Base-by-base conservation (phyloP, 192 early-diverging fungal species). In the Backusella morwellensis region DNA sequence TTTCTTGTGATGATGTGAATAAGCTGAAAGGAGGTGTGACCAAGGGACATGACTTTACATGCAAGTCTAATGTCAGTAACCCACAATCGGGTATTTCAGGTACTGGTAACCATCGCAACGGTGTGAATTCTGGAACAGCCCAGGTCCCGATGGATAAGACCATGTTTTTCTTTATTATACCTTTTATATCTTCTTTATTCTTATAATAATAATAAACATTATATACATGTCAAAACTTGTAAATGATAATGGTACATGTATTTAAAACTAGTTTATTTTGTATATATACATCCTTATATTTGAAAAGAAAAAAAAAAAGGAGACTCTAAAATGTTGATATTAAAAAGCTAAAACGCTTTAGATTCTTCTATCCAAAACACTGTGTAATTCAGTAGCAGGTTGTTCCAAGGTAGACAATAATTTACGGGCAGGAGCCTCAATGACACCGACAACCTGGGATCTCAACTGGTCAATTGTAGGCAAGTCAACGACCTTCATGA, bases 401-500 rank as follows among this genome's bases (percentile, higher is more conserved):
- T 77, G 74, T 71, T 78, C 69, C 68, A 82, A 68, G n/a, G 67
- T 68, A 42, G 82, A 76, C 23, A 85, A 75, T 35, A 89, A 66
- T 54, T 80, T 81, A 68, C 84, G 76, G 50, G 82, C 84, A 32
- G 83, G 81, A 34, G 83, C 81, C 70, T 82, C 81, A 74, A 89
- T 66, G n/a, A 85, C 47, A 72, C 87, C 87, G 4, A 84, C 66
- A 0, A 88, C 71, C 66, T 90, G 85, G 26, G 80, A 77, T 35
- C 84, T 76, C 38, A 88, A 40, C 9, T 80, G 77, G 42, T 87
- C 76, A 41, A 86, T 73, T 9, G 82, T 82, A 63, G 89, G 87
- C 77, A 90, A 84, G 21, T 85, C 78, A 12, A 84, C 74, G 17
- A 88, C 77, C 75, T 83, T 80, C 66, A 81, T 75, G 52, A 88